Evolutionary conservation across 257 asterid genomes (phyloP), one percentile per base, ranked within the genome.

Genomic region (Ballota nigra): DNA sequence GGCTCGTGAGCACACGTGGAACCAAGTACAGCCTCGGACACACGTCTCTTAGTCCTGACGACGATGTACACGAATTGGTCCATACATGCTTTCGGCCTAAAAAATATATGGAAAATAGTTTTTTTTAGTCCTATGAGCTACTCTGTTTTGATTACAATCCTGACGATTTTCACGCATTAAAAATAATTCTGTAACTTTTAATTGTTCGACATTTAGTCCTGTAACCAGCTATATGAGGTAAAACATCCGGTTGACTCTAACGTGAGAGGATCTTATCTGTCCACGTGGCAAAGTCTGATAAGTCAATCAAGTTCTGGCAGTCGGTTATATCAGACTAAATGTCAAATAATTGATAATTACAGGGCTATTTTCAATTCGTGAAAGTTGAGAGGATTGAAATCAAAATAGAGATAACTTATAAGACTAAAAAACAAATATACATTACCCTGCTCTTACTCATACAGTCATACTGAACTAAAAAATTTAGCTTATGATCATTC

Each of bases 1-100:
- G 87, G 87, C 72, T 83, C 20, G 77, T 70, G 49, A 80, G 73
- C 63, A 18, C 80, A 47, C 79, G 85, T 5, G 87, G 87, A 19
- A 80, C 83, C 0, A 72, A 72, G 18, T 83, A 77, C 60, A 83
- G 85, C 74, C 69, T 2, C 0, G 71, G 78, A 36, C 87, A 83
- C 67, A 63, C 58, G 22, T 72, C 81, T 22, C 82, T 83, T 15
- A 69, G 63, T 9, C 77, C 82, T 0, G 47, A 75, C 40, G 76
- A 78, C 24, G 64, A 69, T 7, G 87, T 83, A 80, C 20, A 6
- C 19, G 36, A 47, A n/a, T n/a, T 10, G 55, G 53, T 4, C 53
- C 53, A 15, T 13, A 4, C 20, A 45, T 45, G 15, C 4, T 45
- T 45, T 43, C 3, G 18, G 6, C 19, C 1, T 43, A 43, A 43